Base-by-base conservation (phyloP, 371 early-diverging fungal species). In the Sporodiniella umbellata region DNA sequence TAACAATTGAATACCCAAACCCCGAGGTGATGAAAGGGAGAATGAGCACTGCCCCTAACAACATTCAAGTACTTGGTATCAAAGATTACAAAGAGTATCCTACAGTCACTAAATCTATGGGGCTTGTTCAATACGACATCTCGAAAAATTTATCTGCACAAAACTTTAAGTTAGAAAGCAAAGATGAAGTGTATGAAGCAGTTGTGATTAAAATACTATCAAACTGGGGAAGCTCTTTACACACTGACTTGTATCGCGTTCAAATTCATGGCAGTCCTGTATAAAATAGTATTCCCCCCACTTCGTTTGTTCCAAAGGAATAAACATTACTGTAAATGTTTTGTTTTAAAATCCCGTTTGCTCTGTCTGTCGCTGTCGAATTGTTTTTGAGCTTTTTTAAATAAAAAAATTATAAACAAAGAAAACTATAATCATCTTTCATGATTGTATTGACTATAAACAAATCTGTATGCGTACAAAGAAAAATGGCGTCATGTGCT, bases 201-300 rank as follows among this genome's bases (percentile, higher is more conserved):
- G 48, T 83, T 10, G 45, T 78, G 18, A 50, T 89, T 54, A 79
- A 81, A 42, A 49, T 92, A 48, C 33, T 57, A 22, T 70, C 69
- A 26, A 92, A 92, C 61, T 88, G 87, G 86, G 92, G 92, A 3
- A 72, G 89, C 38, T 56, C 68, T 14, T 69, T 75, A 3, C 83
- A 85, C 56, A 92, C 93, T 4, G 92, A 92, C 51, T 44, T 92
- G 38, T 92, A 92, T 60, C 83, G 92, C 22, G 73, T 92, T 26
- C 79, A 91, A 19, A 81, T 88, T 31, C 91, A 92, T 66, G 90
- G 85, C 8, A 56, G 60, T 31, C 28, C 21, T 39, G 40, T 21
- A 40, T 40, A 40, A 40, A 40, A 10, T 8, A 28, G n/a, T n/a
- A n/a, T n/a, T n/a, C n/a, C n/a, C n/a, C n/a, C n/a, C n/a, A n/a